Conservation (phyloP, 441 rosid species). For the Gossypium aridum region DNA sequence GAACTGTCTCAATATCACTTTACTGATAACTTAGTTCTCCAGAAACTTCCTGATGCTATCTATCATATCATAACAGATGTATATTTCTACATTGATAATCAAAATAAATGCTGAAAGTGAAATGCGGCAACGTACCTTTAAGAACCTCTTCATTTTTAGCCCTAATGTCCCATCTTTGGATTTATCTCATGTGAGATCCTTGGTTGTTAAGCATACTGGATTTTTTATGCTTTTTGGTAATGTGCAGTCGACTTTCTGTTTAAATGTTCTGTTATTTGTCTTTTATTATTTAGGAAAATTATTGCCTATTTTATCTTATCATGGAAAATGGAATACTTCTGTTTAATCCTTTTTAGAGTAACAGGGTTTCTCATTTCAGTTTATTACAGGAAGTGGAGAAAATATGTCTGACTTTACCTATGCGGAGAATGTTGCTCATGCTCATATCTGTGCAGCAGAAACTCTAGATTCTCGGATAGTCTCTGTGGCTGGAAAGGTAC, state of each 20-base stretch:
- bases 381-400: slow-evolving; percentile 70
- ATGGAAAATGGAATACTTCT: slow-evolving; percentile 2
- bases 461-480: slow-evolving; percentile 60
- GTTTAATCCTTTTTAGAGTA: slow-evolving; percentile 24
- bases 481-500: slow-evolving; percentile 90
- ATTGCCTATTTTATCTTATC: background rate
- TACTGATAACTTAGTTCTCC: background rate
- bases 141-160: background rate
- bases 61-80: background rate
- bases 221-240: background rate
- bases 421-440: slow-evolving; percentile 79
- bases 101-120: background rate
- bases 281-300: slow-evolving; percentile 1
- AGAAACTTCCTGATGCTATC: background rate
- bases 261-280: background rate
- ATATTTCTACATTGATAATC: background rate
- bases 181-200: background rate
- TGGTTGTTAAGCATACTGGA: background rate
- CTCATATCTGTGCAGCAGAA: slow-evolving; percentile 72
- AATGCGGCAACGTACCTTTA: background rate
- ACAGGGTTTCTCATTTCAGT: slow-evolving; percentile 61
- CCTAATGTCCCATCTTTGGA: background rate
- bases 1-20: slow-evolving; percentile 1
- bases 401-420: slow-evolving; percentile 85
- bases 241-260: background rate